Evolutionary conservation across 2,329 filamentous ascomycete genomes (phyloP).

Genomic region (Colletotrichum navitas): DNA sequence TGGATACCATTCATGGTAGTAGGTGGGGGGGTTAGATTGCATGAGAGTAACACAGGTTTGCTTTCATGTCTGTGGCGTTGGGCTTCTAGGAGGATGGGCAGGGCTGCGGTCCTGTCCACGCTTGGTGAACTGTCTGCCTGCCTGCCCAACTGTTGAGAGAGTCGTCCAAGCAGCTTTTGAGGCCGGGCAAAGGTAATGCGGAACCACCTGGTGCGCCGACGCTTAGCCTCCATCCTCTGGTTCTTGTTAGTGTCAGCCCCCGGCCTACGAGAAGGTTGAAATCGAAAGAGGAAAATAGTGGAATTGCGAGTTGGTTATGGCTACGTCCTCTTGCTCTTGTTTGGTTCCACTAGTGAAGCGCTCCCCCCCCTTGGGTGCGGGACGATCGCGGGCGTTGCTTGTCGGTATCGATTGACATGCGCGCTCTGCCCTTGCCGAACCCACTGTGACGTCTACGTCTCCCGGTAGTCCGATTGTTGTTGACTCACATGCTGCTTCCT

Average conservation of each 20-base stretch:
- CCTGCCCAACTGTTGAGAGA: conserved; percentile 15
- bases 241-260: not conserved
- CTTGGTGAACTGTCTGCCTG: conserved; percentile 1
- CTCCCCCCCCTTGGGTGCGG: not conserved
- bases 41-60: not conserved
- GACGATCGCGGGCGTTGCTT: not conserved
- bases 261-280: conserved; percentile 4
- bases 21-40: not conserved
- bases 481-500: not conserved
- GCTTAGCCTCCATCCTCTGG: not conserved
- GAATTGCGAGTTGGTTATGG: not conserved
- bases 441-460: not conserved
- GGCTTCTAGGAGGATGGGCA: conserved; percentile 2
- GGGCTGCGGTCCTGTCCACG: conserved; percentile 1
- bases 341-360: not conserved
- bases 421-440: too few species aligned
- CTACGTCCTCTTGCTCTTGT: not conserved
- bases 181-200: conserved; percentile 12
- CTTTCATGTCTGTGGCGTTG: conserved; percentile 13
- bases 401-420: not conserved
- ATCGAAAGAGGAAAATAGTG: not conserved
- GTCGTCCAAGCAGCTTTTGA: not conserved
- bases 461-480: not conserved
- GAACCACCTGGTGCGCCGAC: not conserved
- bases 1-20: not conserved